phyloP scores from a whole-genome alignment of 495 filamentous ascomycete genomes.

The Halenospora varia region DNA sequence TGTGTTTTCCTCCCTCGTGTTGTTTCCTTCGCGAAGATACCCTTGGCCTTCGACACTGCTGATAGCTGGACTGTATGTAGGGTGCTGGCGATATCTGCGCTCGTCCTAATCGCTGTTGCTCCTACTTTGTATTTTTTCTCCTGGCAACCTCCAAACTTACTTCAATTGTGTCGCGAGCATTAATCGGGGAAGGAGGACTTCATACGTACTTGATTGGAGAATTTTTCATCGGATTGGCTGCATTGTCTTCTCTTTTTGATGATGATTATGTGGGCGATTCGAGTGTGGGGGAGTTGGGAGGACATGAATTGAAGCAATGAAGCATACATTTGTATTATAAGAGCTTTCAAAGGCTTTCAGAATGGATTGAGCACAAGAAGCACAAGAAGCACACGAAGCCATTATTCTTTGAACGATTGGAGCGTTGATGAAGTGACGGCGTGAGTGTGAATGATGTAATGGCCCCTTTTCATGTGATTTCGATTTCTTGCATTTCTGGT shows the following conservation, averaged over 20 bases:
- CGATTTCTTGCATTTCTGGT: too few relatives aligned
- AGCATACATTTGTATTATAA: neutral
- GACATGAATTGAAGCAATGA: too few relatives aligned
- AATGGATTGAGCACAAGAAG: neutral
- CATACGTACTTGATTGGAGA: neutral
- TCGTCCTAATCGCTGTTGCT: constrained; percentile 13
- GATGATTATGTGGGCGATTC: too few relatives aligned
- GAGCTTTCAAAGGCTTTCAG: neutral
- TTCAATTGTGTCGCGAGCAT: neutral
- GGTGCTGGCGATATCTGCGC: constrained; percentile 12
- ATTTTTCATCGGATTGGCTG: neutral
- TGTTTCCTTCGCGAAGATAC: neutral
- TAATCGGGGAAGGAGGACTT: neutral
- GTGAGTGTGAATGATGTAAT: too few relatives aligned
- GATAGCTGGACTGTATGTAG: constrained; percentile 16
- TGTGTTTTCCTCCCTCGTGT: neutral
- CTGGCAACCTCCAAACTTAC: neutral
- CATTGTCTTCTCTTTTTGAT: neutral
- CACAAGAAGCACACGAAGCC: too few relatives aligned
- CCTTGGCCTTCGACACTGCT: constrained; percentile 14
- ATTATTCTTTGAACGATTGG: too few relatives aligned
- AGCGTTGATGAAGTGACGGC: too few relatives aligned
- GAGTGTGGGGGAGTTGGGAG: too few relatives aligned
- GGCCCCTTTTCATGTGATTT: too few relatives aligned
- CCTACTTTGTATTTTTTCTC: constrained; percentile 17